Evolutionary conservation across 169 alveolate genomes (phyloP).

Genomic region (Plasmodium gaboni): DNA sequence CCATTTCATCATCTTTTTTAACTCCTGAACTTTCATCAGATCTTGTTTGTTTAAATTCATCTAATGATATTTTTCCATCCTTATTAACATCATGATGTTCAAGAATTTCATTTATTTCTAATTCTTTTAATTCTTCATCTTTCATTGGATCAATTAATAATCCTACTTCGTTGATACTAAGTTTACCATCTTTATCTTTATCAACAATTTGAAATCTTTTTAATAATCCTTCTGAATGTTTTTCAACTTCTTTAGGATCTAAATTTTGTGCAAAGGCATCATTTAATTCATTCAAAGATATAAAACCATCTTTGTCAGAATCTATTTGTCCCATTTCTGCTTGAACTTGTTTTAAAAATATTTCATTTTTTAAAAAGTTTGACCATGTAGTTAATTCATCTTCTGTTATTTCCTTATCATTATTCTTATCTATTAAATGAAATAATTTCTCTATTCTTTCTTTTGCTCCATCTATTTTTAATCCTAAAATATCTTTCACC

Average conservation of each 20-base stretch:
- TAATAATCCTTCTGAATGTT: conserved; percentile 79
- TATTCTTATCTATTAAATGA: conserved; percentile 77
- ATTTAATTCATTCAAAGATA: conserved; percentile 80
- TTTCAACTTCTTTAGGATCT: conserved; percentile 80
- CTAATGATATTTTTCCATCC: conserved; percentile 84
- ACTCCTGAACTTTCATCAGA: conserved; percentile 46
- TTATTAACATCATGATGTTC: conserved; percentile 84
- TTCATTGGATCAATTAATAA: conserved; percentile 82
- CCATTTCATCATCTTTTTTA: conserved; percentile 57
- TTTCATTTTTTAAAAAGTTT: conserved; percentile 73
- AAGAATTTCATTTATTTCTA: conserved; percentile 82
- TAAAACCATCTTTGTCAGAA: conserved; percentile 83
- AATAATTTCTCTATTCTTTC: conserved; percentile 76
- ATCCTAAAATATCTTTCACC: conserved; percentile 58
- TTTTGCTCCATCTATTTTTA: conserved; percentile 66
- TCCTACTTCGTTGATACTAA: conserved; percentile 78
- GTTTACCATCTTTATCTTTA: conserved; percentile 82
- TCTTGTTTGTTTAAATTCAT: conserved; percentile 79
- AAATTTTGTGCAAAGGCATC: conserved; percentile 80
- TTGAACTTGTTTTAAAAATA: conserved; percentile 82
- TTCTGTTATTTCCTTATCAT: conserved; percentile 69
- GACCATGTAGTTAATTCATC: conserved; percentile 72
- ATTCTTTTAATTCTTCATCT: conserved; percentile 80
- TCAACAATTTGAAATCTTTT: conserved; percentile 84
- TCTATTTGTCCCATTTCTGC: conserved; percentile 84